Conservation (phyloP, 2,329 filamentous ascomycete species). For the Parastagonospora nodorum region DNA sequence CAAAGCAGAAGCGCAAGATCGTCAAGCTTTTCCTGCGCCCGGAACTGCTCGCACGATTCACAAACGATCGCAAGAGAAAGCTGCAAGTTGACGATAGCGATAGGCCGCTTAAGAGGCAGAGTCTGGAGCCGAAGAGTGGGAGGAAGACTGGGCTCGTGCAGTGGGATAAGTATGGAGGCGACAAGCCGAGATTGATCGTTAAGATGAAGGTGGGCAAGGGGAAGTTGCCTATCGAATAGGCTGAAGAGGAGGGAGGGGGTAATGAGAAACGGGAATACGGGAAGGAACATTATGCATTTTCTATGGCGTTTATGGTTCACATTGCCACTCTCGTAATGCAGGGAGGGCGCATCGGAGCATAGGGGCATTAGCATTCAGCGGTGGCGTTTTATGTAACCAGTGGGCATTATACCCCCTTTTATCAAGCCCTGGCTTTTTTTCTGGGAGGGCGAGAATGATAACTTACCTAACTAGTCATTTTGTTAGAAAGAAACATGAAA, state of each 20-base stretch:
- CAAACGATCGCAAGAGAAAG: conserved; percentile 29
- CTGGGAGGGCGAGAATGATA: too few species aligned
- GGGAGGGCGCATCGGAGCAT: not conserved
- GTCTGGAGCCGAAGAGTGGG: conserved; percentile 26
- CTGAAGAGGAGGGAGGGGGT: not conserved
- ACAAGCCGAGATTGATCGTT: conserved; percentile 20
- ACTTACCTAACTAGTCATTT: too few species aligned
- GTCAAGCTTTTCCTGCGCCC: conserved; percentile 31
- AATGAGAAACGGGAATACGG: not conserved
- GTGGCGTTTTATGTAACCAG: conserved; percentile 18
- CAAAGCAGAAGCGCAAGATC: conserved; percentile 30
- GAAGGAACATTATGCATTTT: conserved; percentile 1
- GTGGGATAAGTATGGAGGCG: conserved; percentile 21
- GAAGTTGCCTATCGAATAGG: conserved; percentile 10
- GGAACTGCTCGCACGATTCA: conserved; percentile 15
- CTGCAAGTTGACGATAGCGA: conserved; percentile 19
- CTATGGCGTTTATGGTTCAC: not conserved
- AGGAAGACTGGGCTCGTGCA: conserved; percentile 21
- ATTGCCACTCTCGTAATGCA: not conserved
- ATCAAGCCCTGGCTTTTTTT: too few species aligned
- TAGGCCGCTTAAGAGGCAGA: conserved; percentile 35
- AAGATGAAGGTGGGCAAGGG: conserved; percentile 25
- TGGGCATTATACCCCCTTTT: too few species aligned
- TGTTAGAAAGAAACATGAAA: too few species aligned
- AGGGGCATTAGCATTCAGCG: conserved; percentile 24